A percentile compares a stretch with the other conserved stretches of the same genome.
Evolutionary conservation across 2,329 filamentous ascomycete species (phyloP).

Genomic region (Gnomoniopsis sp.): DNA sequence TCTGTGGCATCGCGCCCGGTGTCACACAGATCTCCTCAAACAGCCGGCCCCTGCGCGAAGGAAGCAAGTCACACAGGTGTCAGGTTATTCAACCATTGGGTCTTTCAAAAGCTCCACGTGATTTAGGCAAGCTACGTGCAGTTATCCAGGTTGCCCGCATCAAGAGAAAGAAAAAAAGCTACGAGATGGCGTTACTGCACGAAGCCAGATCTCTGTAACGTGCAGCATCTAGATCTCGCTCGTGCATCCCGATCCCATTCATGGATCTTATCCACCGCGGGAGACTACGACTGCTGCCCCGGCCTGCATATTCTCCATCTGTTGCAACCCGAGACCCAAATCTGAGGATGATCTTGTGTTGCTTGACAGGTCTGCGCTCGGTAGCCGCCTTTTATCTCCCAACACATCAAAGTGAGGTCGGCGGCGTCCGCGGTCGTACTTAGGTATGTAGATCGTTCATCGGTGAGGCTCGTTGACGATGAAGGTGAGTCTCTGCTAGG

Average conservation of each 20-base stretch:
- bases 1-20: slow-evolving; percentile 6
- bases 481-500: background rate
- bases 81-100: background rate
- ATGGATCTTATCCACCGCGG: background rate
- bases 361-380: slow-evolving; percentile 9
- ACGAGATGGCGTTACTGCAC: background rate
- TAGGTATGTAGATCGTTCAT: background rate
- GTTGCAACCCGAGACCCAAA: slow-evolving; percentile 14
- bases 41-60: background rate
- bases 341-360: slow-evolving; percentile 9
- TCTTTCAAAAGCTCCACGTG: background rate
- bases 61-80: background rate
- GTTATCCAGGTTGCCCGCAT: too few relatives aligned
- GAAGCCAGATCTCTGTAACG: background rate
- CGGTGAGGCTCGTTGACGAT: background rate
- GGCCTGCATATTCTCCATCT: background rate
- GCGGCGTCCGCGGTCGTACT: background rate
- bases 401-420: background rate
- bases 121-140: background rate
- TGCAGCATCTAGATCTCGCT: slow-evolving; percentile 8
- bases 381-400: slow-evolving; percentile 1
- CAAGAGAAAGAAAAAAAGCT: too few relatives aligned
- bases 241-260: background rate
- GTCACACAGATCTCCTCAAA: slow-evolving; percentile 4
- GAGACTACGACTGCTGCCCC: background rate